Evolutionary conservation across 2,329 filamentous ascomycete species (phyloP), one percentile per base, ranked within the genome.

Genomic region (Aspergillus hortae): DNA sequence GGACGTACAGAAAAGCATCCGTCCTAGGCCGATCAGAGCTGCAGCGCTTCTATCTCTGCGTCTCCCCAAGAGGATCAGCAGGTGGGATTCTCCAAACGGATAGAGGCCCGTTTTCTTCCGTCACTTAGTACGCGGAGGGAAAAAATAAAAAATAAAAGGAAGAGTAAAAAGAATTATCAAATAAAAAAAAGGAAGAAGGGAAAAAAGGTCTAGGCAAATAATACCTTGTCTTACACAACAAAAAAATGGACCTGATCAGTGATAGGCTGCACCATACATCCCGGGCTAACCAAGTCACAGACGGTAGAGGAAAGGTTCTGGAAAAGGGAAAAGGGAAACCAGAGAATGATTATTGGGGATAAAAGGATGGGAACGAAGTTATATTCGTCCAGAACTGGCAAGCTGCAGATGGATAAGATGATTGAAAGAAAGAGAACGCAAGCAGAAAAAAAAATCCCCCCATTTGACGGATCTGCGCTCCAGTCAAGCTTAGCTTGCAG

Each of bases 401-500:
- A 53, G 56, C 46, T 56, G 54, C 54, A 61, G 57, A 56, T 56
- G 54, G 57, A 51, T 54, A 54, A 54, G 6, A 21, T 23, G 15
- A 27, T 11, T 10, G 35, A 41, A 19, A 27, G 33, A 9, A 17
- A 27, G n/a, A 14, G 21, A 47, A 19, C n/a, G 46, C 23, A 32
- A 41, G 21, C 23, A 23, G 35, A 44, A 41, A 47, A 53, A 55
- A 19, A 36, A 55, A 55, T 51, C 48, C 55, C 50, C 56, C 54
- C 55, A 62, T 61, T 62, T 58, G 60, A 60, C 54, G 49, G 58
- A 61, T 59, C 57, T 54, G 56, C 54, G 49, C 54, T 54, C 52
- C 54, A 56, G 56, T 55, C 58, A 61, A 61, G 60, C 60, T 62
- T 59, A 61, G 55, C 53, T 58, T 59, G 57, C 51, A 59, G 56